Base-by-base conservation (phyloP, 2,329 filamentous ascomycete species). In the Didymella arachidicola region DNA sequence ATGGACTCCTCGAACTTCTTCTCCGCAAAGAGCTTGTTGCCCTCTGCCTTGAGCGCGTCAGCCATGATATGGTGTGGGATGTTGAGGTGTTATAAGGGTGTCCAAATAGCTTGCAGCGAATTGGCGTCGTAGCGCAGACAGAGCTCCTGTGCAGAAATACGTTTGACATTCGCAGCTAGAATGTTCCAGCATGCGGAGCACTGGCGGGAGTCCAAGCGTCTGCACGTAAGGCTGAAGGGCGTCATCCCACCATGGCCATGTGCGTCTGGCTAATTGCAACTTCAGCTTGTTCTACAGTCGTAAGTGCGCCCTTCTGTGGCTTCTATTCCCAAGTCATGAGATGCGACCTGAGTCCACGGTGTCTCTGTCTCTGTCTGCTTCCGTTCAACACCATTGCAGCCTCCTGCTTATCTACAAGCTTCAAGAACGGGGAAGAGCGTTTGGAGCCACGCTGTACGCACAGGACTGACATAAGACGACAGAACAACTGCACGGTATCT, bases 1-100 rank as follows among this genome's bases (percentile, higher is more conserved):
- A 97, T 87, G 75, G 95, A 95, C 78, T 94, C 92, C 73, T 93
- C 86, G 79, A 97, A 99, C 80, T 98, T 93, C 86, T 98, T 98
- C 63, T 92, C 93, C 67, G 92, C 90, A 80, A 99, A 99, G 80
- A 96, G 93, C 84, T 96, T 96, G 85, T 99, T 99, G 83, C 94
- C 95, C 78, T 95, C 90, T 74, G 93, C 92, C 85, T 99, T 99
- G 73, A 99, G 87, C 86, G 94, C 85, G 79, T 89, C 87, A 66
- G 87, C 86, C 87, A 89, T 89, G 64, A 38, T 81, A 59, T 38
- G 22, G 48, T 39, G 46, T 54, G 43, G 57, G 43, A 50, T 38
- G 38, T 38, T 32, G 11, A 25, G 19, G 30, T 57, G 45, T 59
- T 50, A 53, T 50, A 44, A 48, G n/a, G 45, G 30, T 51, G 19